A percentile compares a stretch with the other conserved stretches of the same genome.
Conservation (phyloP, 2,329 filamentous ascomycete species). For the Meredithiella fracta region DNA sequence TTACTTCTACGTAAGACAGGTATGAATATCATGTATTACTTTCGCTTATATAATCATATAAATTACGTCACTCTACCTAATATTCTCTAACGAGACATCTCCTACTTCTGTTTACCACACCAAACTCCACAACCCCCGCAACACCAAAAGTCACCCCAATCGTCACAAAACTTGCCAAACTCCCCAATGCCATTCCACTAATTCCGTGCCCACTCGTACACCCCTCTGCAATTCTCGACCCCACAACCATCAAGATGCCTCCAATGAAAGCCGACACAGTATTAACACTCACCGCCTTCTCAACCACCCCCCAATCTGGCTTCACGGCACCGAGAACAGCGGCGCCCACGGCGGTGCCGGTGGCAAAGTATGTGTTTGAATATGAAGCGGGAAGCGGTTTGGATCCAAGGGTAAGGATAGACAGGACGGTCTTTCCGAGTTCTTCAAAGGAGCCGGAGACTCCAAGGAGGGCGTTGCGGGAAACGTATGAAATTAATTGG, state of each 20-base stretch:
- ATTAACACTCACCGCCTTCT: constrained; percentile 19
- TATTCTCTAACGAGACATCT: no score
- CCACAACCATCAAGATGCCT: constrained; percentile 41
- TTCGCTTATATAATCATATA: no score
- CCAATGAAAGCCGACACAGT: constrained; percentile 31
- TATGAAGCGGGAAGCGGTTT: constrained; percentile 22
- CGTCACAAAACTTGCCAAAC: constrained; percentile 44
- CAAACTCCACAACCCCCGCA: constrained; percentile 21
- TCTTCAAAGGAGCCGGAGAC: constrained; percentile 47
- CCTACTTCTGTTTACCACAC: not conserved
- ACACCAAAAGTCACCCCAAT: constrained; percentile 40
- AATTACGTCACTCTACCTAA: no score
- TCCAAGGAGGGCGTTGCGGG: constrained; percentile 39
- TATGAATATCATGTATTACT: no score
- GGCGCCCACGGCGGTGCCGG: constrained; percentile 33
- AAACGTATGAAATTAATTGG: constrained; percentile 38
- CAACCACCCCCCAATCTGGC: constrained; percentile 18
- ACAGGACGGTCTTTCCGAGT: constrained; percentile 37
- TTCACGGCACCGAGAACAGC: constrained; percentile 21
- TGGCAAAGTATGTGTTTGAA: constrained; percentile 34
- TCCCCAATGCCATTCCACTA: constrained; percentile 47
- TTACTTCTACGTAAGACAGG: no score
- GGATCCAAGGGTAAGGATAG: constrained; percentile 21
- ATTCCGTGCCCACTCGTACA: constrained; percentile 56
- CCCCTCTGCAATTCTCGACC: constrained; percentile 45